phyloP scores from a whole-genome alignment of 148 eudicot species.

The Gaultheria prostrata region DNA sequence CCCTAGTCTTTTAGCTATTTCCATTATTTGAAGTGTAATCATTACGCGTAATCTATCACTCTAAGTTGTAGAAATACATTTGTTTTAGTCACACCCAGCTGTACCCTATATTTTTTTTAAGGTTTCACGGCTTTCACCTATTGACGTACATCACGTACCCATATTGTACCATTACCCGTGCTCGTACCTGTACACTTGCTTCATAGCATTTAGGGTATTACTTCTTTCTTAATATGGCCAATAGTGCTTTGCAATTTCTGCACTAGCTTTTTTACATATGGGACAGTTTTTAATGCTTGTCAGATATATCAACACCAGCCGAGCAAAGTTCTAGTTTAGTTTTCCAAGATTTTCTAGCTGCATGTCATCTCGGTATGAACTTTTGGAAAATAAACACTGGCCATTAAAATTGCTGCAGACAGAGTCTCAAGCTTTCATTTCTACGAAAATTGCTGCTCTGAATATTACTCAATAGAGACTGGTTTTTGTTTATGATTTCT shows the following conservation, averaged over 20 bases:
- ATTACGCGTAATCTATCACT: not conserved
- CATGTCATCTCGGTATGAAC: not conserved
- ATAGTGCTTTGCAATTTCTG: not conserved
- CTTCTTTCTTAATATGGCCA: not conserved
- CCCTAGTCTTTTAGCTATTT: not conserved
- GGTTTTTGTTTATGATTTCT: not conserved
- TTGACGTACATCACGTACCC: not conserved
- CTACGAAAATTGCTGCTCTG: not conserved
- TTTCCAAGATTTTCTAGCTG: not conserved
- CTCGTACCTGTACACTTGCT: not conserved
- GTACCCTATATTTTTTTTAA: not conserved
- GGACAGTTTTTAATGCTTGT: not conserved
- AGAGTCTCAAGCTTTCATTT: not conserved
- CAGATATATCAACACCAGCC: not conserved
- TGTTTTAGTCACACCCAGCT: not conserved
- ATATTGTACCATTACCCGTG: not conserved
- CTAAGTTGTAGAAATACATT: not conserved
- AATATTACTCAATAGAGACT: not conserved
- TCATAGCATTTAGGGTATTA: not conserved
- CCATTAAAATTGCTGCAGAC: not conserved
- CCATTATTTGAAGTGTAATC: not conserved
- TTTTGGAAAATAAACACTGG: not conserved
- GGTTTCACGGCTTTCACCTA: not conserved
- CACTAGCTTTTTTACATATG: not conserved
- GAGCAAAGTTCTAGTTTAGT: not conserved